Evolutionary conservation across 106 monocot species (phyloP).

Genomic region (Allium fistulosum): DNA sequence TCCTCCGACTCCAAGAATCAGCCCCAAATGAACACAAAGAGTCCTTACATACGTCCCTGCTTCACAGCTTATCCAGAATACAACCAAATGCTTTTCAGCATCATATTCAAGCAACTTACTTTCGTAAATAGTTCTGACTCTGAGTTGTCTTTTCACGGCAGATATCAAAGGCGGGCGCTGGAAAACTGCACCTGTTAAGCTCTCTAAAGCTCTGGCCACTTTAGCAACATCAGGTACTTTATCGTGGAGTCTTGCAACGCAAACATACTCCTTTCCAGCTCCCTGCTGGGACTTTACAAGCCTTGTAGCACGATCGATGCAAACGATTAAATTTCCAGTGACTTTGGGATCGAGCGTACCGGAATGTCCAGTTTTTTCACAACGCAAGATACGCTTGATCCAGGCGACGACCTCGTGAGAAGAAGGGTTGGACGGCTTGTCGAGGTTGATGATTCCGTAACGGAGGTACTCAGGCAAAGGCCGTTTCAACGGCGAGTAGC

Average conservation of each 20-base stretch:
- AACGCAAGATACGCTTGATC: slow-evolving; percentile 80
- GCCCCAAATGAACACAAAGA: slow-evolving; percentile 75
- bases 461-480: slow-evolving; percentile 62
- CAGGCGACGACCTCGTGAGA: slow-evolving; percentile 97
- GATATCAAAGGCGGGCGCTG: slow-evolving; percentile 89
- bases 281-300: slow-evolving; percentile 98
- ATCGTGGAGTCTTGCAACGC: slow-evolving; percentile 65
- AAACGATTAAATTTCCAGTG: slow-evolving; percentile 94
- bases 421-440: slow-evolving; percentile 91
- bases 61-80: slow-evolving; percentile 95
- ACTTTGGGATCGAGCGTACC: slow-evolving; percentile 98
- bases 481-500: slow-evolving; percentile 78
- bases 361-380: slow-evolving; percentile 87
- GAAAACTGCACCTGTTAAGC: slow-evolving; percentile 85
- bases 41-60: slow-evolving; percentile 91
- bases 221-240: slow-evolving; percentile 37
- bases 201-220: slow-evolving; percentile 75
- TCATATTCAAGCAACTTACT: slow-evolving; percentile 91
- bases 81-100: slow-evolving; percentile 50
- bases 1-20: slow-evolving; percentile 73
- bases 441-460: slow-evolving; percentile 91
- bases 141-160: slow-evolving; percentile 81
- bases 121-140: slow-evolving; percentile 84
- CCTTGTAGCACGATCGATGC: slow-evolving; percentile 91
- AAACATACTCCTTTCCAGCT: slow-evolving; percentile 97